Evolutionary conservation across 208 protist species (phyloP), one percentile per base, ranked within the genome.

Genomic region (Wallacemonas sp.): DNA sequence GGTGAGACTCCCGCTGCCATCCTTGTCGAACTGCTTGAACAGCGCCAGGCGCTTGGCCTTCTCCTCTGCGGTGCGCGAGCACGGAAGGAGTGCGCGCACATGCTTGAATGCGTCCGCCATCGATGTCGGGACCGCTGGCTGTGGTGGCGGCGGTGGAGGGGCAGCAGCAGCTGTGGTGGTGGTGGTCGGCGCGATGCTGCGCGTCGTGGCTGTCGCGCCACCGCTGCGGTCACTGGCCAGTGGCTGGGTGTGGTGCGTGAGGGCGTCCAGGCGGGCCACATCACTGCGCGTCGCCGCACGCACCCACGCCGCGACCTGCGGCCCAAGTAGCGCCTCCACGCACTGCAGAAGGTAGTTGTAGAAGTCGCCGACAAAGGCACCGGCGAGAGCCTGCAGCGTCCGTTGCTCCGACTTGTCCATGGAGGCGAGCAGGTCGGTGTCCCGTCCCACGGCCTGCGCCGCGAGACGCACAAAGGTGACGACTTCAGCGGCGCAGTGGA

Each of bases 281-380:
- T 76, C 54, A 3, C 34, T 55, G 17, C 57, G 48, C 46, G 86
- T 66, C 3, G 49, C 46, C 8, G 65, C 66, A 36, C 71, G 32
- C 43, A 95, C 56, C 56, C 74, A 71, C 1, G 56, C 54, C 19
- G 54, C 33, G 34, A 72, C 62, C 0, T 68, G 57, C 12, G 34
- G 62, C 3, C 79, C 74, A 5, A 95, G 74, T 2, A 91, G 43
- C 30, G 58, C 56, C 21, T 61, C 61, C 19, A 85, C 64, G 49
- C 84, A 87, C 36, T 61, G 58, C 24, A 86, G 56, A 6, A 93
- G 67, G 52, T 93, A 82, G 2, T 80, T 78, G 61, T 80, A 88
- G 63, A 90, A 89, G n/a, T 87, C 65, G 9, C 63, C 41, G 4
- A 74, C 75, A 61, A 93, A 93, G 11, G 78, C 82, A 30, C 78